Base-by-base conservation (phyloP, 257 asterid genomes). In the Nyctanthes arbortristis region DNA sequence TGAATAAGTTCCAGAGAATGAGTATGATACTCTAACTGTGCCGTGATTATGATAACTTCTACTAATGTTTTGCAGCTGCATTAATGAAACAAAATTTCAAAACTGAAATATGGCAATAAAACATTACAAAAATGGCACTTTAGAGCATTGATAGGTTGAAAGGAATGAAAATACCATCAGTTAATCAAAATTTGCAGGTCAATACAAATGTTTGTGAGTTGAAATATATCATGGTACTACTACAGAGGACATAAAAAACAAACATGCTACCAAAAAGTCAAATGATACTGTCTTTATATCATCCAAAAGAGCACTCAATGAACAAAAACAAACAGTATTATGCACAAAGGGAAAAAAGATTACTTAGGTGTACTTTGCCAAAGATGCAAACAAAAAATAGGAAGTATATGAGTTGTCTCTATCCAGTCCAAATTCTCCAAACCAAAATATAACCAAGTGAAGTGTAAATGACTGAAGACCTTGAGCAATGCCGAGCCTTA, bases 401-500 rank as follows among this genome's bases (percentile, higher is more conserved):
- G 40, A 57, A 63, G 7, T 25, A 52, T 34, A 33, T 22, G 31
- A 43, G 59, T 24, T 35, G 39, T 43, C 27, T 67, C 56, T 40
- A 61, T n/a, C 25, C 33, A 22, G 40, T 8, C 24, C n/a, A 67
- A 55, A 45, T 39, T 67, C 8, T 28, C 52, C 60, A 11, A 22
- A 18, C 30, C n/a, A n/a, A n/a, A n/a, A n/a, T 32, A 47, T 2
- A 28, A 27, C 7, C n/a, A 11, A 7, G 34, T 43, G 63, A 75
- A 71, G 68, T 24, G 33, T 32, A n/a, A n/a, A n/a, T n/a, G n/a
- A 43, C 24, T 14, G 24, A 43, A 43, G 66, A 33, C 18, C 40
- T 34, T 62, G 43, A 12, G 1, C 25, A 59, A 56, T 31, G 55
- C 49, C 45, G 45, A 32, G 33, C 40, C 25, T 71, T 67, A 93